These are phyloP conservation scores for Eutypa lata DNA, from an alignment of 2,329 filamentous ascomycete species.

Conservation along the genomic window DNA sequence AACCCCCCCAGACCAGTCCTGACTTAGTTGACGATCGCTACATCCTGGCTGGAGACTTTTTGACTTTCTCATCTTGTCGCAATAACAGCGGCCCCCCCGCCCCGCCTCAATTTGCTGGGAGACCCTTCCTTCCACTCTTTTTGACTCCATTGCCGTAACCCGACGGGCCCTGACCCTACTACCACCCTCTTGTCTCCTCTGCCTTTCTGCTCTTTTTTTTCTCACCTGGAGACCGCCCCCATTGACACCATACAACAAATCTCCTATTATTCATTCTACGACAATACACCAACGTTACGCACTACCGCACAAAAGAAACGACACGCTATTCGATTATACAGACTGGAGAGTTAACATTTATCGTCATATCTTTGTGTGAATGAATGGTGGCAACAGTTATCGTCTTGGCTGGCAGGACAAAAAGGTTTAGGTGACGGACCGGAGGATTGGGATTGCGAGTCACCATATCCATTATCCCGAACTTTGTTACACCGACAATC, in stretches of 20 bases:
- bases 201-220: conserved; percentile 1
- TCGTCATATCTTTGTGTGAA: not conserved
- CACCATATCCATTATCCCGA: not conserved
- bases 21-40: not conserved
- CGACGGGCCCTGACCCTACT: not conserved
- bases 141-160: not conserved
- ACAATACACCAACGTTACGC: not conserved
- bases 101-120: conserved; percentile 1
- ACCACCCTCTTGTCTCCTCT: not conserved
- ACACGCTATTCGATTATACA: not conserved
- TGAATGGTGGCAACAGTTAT: not conserved
- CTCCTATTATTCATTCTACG: not conserved
- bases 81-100: not conserved
- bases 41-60: not conserved
- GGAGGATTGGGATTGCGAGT: not conserved
- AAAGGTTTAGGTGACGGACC: not conserved
- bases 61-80: conserved; percentile 1
- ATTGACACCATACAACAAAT: not conserved
- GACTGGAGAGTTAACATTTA: not conserved
- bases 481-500: not conserved
- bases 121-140: not conserved
- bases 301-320: not conserved
- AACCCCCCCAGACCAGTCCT: not conserved
- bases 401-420: not conserved
- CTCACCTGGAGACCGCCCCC: not conserved